Evolutionary conservation across 768 basidiomycete genomes (phyloP).

Genomic region (Termitomyces sp.): DNA sequence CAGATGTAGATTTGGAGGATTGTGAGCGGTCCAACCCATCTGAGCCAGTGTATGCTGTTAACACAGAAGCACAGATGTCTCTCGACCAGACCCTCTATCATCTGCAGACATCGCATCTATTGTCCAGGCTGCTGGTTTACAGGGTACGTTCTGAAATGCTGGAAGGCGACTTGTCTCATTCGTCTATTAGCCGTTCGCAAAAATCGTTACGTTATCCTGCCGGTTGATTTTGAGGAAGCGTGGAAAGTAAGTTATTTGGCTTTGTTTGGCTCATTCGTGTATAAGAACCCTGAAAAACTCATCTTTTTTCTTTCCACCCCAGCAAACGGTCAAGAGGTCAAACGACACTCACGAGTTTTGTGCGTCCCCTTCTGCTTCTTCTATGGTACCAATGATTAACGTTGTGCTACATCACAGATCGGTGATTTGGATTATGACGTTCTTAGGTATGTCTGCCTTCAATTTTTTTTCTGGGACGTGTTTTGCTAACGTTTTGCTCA

Average conservation of each 20-base stretch:
- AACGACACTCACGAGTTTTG: constrained; percentile 99
- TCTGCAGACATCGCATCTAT: constrained; percentile 95
- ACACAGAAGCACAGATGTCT: constrained; percentile 63
- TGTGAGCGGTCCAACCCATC: constrained; percentile 50
- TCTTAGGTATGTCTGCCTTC: constrained; percentile 16
- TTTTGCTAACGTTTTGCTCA: background rate
- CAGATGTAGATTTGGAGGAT: constrained; percentile 97
- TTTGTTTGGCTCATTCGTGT: constrained; percentile 33
- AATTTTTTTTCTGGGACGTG: background rate
- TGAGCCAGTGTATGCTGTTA: constrained; percentile 7
- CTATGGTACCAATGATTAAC: background rate
- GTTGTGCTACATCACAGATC: constrained; percentile 25
- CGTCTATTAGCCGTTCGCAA: constrained; percentile 78
- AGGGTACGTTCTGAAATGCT: constrained; percentile 50
- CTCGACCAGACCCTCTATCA: constrained; percentile 91
- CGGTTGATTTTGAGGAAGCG: constrained; percentile 97
- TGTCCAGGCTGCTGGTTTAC: constrained; percentile 94
- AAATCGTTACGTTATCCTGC: constrained; percentile 96
- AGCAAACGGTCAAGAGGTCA: constrained; percentile 95
- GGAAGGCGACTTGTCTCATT: constrained; percentile 1
- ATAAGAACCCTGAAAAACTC: constrained; percentile 18
- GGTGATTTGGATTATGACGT: constrained; percentile 21
- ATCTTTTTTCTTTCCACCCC: constrained; percentile 29
- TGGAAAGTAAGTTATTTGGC: constrained; percentile 90
- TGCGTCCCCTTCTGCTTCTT: constrained; percentile 30